Conservation (phyloP, 1,139 yeast species). For the Hansenula anomala region DNA sequence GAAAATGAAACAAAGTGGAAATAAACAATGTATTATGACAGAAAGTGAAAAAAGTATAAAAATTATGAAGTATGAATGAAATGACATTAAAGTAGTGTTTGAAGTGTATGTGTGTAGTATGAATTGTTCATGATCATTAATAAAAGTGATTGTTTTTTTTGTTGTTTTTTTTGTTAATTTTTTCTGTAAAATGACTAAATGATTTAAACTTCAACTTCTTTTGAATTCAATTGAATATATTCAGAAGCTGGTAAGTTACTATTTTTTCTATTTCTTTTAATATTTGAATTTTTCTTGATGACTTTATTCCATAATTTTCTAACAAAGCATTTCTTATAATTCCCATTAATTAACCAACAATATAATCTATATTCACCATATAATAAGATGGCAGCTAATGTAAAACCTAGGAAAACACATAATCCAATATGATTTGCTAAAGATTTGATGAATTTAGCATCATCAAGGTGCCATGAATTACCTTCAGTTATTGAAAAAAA, state of each 20-base stretch:
- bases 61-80: too few relatives aligned
- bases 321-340: slow-evolving; percentile 15
- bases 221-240: slow-evolving; percentile 2
- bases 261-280: slow-evolving; percentile 23
- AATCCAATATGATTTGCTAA: slow-evolving; percentile 67
- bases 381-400: slow-evolving; percentile 51
- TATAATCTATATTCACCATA: slow-evolving; percentile 61
- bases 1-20: too few relatives aligned
- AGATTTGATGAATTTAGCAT: slow-evolving; percentile 69
- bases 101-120: too few relatives aligned
- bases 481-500: slow-evolving; percentile 75
- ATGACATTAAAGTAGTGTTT: too few relatives aligned
- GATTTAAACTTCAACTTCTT: not conserved
- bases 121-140: too few relatives aligned
- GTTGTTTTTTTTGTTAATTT: too few relatives aligned
- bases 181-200: too few relatives aligned
- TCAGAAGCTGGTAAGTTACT: slow-evolving; percentile 20
- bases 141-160: too few relatives aligned
- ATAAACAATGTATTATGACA: too few relatives aligned
- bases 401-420: slow-evolving; percentile 65
- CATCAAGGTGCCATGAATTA: slow-evolving; percentile 86
- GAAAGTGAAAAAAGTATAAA: too few relatives aligned
- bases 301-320: slow-evolving; percentile 12
- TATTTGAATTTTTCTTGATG: slow-evolving; percentile 8
- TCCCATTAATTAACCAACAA: slow-evolving; percentile 30